Evolutionary conservation across 73 alveolate genomes (phyloP).

Genomic region (Stentor roeselii): DNA sequence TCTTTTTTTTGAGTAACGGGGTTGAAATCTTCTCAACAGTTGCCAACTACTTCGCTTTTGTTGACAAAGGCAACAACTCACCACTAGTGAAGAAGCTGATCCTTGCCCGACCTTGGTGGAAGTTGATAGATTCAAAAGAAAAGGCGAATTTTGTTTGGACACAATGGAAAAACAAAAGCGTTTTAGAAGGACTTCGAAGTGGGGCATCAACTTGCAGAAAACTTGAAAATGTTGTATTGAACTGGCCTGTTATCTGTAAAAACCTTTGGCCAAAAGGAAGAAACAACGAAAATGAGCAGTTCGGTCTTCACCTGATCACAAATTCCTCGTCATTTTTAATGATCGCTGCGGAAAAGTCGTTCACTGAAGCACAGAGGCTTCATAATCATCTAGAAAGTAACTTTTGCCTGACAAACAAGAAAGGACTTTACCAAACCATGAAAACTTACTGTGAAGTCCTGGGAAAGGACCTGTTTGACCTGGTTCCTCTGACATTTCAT

Average conservation of each 20-base stretch:
- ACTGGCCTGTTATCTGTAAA: neutral
- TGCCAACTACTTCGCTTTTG: neutral
- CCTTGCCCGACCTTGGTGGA: slow-evolving; percentile 33
- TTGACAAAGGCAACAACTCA: slow-evolving; percentile 39
- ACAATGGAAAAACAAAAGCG: slow-evolving; percentile 33
- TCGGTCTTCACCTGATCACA: neutral
- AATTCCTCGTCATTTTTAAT: neutral
- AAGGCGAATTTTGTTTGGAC: slow-evolving; percentile 36
- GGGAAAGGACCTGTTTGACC: slow-evolving; percentile 69
- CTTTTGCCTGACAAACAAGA: slow-evolving; percentile 63
- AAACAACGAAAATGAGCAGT: neutral
- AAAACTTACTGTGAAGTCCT: slow-evolving; percentile 54
- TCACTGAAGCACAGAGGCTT: slow-evolving; percentile 41
- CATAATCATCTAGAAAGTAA: slow-evolving; percentile 68
- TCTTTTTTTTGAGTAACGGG: neutral
- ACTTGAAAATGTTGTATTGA: neutral
- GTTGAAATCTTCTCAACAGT: neutral
- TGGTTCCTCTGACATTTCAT: slow-evolving; percentile 85
- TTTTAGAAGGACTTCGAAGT: slow-evolving; percentile 22
- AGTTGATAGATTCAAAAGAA: neutral
- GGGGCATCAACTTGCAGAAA: neutral
- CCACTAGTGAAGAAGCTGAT: slow-evolving; percentile 26
- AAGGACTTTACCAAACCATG: slow-evolving; percentile 69
- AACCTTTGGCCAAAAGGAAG: neutral
- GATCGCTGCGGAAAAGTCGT: slow-evolving; percentile 38